These are phyloP conservation scores for Chaetoceros tenuissimus DNA, from an alignment of 108 stramenopile species.

Conservation along the genomic window DNA sequence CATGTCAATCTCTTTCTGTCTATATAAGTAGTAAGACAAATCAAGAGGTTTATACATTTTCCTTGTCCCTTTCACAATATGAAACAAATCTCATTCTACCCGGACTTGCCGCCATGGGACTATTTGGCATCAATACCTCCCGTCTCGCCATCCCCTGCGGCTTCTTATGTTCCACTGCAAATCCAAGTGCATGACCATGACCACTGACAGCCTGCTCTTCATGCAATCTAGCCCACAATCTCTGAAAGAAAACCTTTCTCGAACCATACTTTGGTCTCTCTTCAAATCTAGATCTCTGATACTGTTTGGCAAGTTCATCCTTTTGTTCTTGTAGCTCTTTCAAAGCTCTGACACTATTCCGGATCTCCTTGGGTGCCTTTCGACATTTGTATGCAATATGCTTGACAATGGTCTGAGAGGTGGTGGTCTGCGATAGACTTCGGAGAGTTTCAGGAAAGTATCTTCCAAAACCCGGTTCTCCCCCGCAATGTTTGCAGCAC, in stretches of 20 bases:
- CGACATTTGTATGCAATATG: constrained; percentile 57
- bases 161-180: too few relatives aligned
- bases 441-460: constrained; percentile 59
- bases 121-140: too few relatives aligned
- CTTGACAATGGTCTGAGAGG: constrained; percentile 69
- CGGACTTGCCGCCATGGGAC: too few relatives aligned
- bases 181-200: too few relatives aligned
- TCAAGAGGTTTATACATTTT: too few relatives aligned
- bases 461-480: constrained; percentile 57
- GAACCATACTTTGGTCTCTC: constrained; percentile 64
- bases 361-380: constrained; percentile 38
- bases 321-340: constrained; percentile 29
- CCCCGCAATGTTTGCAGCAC: constrained; percentile 47
- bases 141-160: too few relatives aligned
- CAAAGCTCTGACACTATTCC: constrained; percentile 33
- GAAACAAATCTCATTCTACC: neutral
- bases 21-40: too few relatives aligned
- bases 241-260: constrained; percentile 67
- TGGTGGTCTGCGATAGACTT: constrained; percentile 71
- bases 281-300: constrained; percentile 8
- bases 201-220: neutral
- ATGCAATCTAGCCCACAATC: constrained; percentile 63
- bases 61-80: neutral
- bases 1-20: too few relatives aligned
- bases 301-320: constrained; percentile 10